phyloP scores from a whole-genome alignment of 768 basidiomycete genomes.

The Tricholoma bakamatsutake region DNA sequence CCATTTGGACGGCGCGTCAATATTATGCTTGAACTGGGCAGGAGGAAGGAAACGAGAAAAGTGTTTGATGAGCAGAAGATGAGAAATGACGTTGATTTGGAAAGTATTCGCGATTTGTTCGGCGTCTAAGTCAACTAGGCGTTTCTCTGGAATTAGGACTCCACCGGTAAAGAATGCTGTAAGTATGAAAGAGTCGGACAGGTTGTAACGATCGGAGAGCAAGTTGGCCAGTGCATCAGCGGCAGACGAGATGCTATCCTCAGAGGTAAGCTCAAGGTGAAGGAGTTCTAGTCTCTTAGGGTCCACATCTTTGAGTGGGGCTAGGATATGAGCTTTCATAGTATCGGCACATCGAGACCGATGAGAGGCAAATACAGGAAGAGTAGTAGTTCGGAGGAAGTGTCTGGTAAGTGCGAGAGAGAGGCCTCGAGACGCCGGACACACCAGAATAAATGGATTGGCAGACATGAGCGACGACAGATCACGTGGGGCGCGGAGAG shows the following conservation, averaged over 20 bases:
- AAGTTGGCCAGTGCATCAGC: conserved; percentile 33
- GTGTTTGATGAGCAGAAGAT: conserved; percentile 56
- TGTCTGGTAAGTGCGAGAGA: conserved; percentile 50
- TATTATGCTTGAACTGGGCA: conserved; percentile 12
- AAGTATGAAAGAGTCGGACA: conserved; percentile 37
- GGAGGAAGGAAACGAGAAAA: conserved; percentile 53
- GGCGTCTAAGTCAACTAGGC: conserved; percentile 41
- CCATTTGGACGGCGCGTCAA: conserved; percentile 42
- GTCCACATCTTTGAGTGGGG: conserved; percentile 36
- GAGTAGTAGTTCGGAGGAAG: conserved; percentile 41
- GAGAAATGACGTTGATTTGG: conserved; percentile 54
- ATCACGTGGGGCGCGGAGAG: conserved; percentile 4
- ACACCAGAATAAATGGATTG: conserved; percentile 45
- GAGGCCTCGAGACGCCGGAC: conserved; percentile 52
- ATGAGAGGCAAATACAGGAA: conserved; percentile 53
- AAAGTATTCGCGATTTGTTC: conserved; percentile 38
- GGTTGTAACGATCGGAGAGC: conserved; percentile 15
- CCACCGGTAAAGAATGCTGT: conserved; percentile 54
- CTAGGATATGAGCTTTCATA: conserved; percentile 37
- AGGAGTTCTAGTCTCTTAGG: conserved; percentile 40
- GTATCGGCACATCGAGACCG: conserved; percentile 30
- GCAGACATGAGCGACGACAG: conserved; percentile 12
- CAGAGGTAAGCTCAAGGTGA: conserved; percentile 45
- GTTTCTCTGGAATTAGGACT: conserved; percentile 49
- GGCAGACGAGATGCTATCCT: conserved; percentile 44